Evolutionary conservation across 2,329 filamentous ascomycete genomes (phyloP), one percentile per base, ranked within the genome.

Genomic region (Fusarium avenaceum): DNA sequence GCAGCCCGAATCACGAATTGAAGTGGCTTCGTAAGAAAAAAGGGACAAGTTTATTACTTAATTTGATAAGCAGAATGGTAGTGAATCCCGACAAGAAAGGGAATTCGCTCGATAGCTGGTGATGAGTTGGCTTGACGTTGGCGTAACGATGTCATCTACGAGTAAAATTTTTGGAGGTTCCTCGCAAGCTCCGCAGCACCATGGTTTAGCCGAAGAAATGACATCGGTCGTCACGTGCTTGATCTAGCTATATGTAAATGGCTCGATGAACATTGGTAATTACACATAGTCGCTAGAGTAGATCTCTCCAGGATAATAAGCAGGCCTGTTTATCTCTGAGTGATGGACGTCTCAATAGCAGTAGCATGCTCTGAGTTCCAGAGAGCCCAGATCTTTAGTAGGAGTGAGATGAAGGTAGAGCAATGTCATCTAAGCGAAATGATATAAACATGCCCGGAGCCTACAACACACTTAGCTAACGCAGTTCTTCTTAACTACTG

Each of bases 91-190:
- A 71, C 57, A 47, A 42, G n/a, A 52, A 50, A 19, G 55, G 57
- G 53, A 56, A 64, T 71, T 66, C 64, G 70, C 20, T 54, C 48
- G 54, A 59, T 64, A 54, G 49, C 40, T 58, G 35, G 24, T 66
- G 69, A 53, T 67, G 63, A 58, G 67, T 65, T 52, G 48, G 50
- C 64, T 63, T 71, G 69, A 57, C 57, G 70, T 74, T 57, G 65
- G 64, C 72, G 62, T 74, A 66, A 72, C 71, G 68, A 72, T 68
- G 57, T 67, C 62, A 63, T 68, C 35, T 17, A 59, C 63, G 55
- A 66, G 65, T 71, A 71, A 73, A 72, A 71, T 74, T 74, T 74
- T 74, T 74, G 71, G 68, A 64, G 46, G 48, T 50, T 57, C 49
- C 48, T 39, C 17, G 40, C 57, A 20, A 47, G 50, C 50, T 63